These are phyloP conservation scores for Thalia dealbata DNA, from an alignment of 176 grass and related monocot genomes.

Conservation along the genomic window DNA sequence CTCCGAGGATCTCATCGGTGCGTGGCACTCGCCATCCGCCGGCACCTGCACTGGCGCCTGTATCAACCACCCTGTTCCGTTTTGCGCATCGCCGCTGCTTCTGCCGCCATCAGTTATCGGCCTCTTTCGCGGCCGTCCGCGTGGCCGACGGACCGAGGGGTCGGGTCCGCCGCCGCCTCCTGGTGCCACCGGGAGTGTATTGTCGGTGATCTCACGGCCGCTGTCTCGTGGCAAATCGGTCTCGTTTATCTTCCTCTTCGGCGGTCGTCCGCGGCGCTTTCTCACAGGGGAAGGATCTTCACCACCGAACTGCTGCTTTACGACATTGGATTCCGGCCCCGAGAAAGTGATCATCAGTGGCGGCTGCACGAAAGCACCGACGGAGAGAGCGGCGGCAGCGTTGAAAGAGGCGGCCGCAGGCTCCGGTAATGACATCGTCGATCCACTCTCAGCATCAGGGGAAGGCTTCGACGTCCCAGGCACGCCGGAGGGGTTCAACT, in stretches of 20 bases:
- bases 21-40: neutral
- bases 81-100: neutral
- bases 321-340: neutral
- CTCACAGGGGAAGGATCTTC: neutral
- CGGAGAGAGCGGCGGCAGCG: neutral
- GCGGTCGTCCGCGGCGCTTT: neutral
- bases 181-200: neutral
- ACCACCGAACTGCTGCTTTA: neutral
- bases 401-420: neutral
- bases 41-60: neutral
- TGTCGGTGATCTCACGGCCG: too few relatives aligned
- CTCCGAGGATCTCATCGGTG: neutral
- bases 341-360: neutral
- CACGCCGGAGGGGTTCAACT: too few relatives aligned
- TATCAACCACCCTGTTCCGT: neutral
- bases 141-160: neutral
- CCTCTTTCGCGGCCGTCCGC: neutral
- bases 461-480: too few relatives aligned
- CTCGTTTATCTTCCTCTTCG: neutral
- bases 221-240: neutral
- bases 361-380: neutral
- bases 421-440: too few relatives aligned
- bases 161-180: neutral
- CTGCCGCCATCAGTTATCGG: neutral
- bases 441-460: too few relatives aligned